phyloP scores from a whole-genome alignment of 805 yeast species.

The Saturnispora hagleri region DNA sequence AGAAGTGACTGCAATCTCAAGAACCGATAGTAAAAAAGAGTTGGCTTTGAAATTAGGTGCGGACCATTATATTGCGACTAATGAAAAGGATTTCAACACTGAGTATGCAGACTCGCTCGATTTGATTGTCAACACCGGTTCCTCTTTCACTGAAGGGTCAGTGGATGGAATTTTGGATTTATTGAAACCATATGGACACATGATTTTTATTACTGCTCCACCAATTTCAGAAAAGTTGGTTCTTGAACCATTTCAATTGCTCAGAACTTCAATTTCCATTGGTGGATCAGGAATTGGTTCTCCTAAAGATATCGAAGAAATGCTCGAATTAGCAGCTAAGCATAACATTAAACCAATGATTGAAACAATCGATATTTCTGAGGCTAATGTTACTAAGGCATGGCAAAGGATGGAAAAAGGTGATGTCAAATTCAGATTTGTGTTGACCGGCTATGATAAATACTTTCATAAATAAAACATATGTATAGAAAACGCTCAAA shows the following conservation, averaged over 20 bases:
- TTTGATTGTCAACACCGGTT: constrained; percentile 41
- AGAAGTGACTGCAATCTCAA: constrained; percentile 47
- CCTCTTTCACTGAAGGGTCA: constrained; percentile 29
- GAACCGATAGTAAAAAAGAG: constrained; percentile 39
- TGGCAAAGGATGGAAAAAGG: constrained; percentile 40
- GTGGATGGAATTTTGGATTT: constrained; percentile 20
- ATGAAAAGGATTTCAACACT: constrained; percentile 35
- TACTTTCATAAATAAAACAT: constrained; percentile 6
- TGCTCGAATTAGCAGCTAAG: constrained; percentile 41
- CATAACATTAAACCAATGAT: constrained; percentile 41
- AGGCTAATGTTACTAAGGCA: constrained; percentile 33
- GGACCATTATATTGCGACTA: constrained; percentile 44
- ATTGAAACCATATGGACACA: constrained; percentile 28
- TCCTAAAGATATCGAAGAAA: constrained; percentile 35
- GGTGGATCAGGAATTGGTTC: constrained; percentile 35
- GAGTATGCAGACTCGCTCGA: constrained; percentile 32
- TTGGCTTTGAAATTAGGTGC: constrained; percentile 46
- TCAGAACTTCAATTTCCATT: constrained; percentile 26
- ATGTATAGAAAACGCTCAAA: no score
- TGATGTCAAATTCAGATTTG: constrained; percentile 47
- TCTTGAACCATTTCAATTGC: constrained; percentile 28
- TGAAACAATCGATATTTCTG: constrained; percentile 41
- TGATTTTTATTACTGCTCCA: constrained; percentile 25
- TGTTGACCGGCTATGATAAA: constrained; percentile 40
- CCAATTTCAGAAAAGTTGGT: constrained; percentile 29